Evolutionary conservation across 2,329 filamentous ascomycete species (phyloP).

Genomic region (Canariomyces notabilis): DNA sequence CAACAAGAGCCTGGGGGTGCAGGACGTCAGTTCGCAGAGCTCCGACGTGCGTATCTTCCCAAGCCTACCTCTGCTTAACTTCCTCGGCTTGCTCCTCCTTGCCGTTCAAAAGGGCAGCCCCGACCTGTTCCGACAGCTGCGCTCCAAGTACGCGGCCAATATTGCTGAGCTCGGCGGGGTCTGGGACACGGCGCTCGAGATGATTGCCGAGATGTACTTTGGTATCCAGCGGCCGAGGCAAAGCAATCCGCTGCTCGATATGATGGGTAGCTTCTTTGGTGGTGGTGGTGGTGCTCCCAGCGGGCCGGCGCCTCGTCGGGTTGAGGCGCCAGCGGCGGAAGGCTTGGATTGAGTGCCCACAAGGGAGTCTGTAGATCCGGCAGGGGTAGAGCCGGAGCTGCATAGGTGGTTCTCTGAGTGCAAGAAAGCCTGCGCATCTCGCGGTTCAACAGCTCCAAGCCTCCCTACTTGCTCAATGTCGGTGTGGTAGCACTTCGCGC

Average conservation of each 20-base stretch:
- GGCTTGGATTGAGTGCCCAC: conserved; percentile 50
- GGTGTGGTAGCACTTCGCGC: conserved; percentile 51
- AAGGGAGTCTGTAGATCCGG: not conserved
- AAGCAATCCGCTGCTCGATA: conserved; percentile 90
- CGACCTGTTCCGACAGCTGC: conserved; percentile 79
- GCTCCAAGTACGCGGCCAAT: conserved; percentile 72
- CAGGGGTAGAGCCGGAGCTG: not conserved
- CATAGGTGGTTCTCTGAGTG: not conserved
- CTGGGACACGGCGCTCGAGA: conserved; percentile 79
- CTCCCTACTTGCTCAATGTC: conserved; percentile 25
- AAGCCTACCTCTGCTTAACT: conserved; percentile 89
- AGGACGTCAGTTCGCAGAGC: conserved; percentile 71
- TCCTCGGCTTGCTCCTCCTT: conserved; percentile 77
- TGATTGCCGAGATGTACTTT: conserved; percentile 96
- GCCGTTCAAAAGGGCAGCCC: conserved; percentile 71
- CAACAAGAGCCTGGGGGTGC: conserved; percentile 58
- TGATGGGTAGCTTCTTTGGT: conserved; percentile 95
- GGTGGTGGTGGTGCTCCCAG: conserved; percentile 66
- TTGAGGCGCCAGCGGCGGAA: conserved; percentile 51
- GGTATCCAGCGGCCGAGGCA: conserved; percentile 82
- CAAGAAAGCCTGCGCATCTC: no score
- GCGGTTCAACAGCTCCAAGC: not conserved
- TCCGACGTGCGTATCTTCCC: conserved; percentile 81
- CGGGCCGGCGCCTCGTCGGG: conserved; percentile 40
- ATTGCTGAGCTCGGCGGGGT: conserved; percentile 65